Conservation (phyloP, 345 rosid genomes). For the Orychophragmus violaceus region DNA sequence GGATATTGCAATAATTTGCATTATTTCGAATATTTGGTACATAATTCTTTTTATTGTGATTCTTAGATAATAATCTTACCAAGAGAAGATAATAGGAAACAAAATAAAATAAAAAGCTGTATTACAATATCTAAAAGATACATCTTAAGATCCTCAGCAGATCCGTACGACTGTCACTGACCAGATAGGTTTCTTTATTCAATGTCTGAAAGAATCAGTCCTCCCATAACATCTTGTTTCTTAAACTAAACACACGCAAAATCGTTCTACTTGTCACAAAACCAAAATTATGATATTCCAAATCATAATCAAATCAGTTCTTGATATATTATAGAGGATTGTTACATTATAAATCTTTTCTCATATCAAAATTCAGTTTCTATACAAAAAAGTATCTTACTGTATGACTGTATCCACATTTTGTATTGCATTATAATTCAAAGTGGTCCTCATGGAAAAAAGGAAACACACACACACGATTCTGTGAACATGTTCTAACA, state of each 20-base stretch:
- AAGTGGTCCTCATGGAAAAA: constrained; percentile 23
- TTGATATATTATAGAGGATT: constrained; percentile 6
- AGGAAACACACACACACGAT: constrained; percentile 16
- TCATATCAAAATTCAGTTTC: constrained; percentile 6
- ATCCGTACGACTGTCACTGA: constrained; percentile 26
- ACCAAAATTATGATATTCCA: constrained; percentile 1
- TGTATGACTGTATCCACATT: not conserved
- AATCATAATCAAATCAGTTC: constrained; percentile 17
- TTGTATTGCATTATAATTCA: not conserved
- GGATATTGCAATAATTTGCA: too few relatives aligned
- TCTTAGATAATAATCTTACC: too few relatives aligned
- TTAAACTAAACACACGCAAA: constrained; percentile 11
- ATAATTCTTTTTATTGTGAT: too few relatives aligned
- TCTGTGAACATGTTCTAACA: constrained; percentile 17
- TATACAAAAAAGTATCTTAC: not conserved
- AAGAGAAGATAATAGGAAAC: too few relatives aligned
- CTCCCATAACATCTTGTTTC: constrained; percentile 18
- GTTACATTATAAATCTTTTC: constrained; percentile 12
- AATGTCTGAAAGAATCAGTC: constrained; percentile 21
- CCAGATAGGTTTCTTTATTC: constrained; percentile 21
- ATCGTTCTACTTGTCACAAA: constrained; percentile 2
- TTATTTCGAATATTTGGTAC: too few relatives aligned
- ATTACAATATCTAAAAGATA: not conserved
- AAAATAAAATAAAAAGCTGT: not conserved
- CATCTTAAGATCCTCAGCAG: constrained; percentile 14